Evolutionary conservation across 1,139 yeast genomes (phyloP).

Genomic region (Blastobotrys persicus): DNA sequence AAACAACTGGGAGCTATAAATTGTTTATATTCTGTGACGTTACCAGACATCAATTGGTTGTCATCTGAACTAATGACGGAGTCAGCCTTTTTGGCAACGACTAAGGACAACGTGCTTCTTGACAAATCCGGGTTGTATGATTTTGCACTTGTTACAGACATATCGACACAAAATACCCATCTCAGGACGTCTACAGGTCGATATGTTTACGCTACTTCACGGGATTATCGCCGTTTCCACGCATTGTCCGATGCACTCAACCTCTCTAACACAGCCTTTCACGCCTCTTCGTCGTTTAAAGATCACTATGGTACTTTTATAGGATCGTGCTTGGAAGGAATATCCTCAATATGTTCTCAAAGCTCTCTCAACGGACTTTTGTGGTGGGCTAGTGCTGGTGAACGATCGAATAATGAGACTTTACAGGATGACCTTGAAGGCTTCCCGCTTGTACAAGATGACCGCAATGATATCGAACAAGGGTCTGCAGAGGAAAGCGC

Average conservation of each 20-base stretch:
- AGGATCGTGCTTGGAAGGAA: conserved; percentile 12
- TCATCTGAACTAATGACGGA: conserved; percentile 14
- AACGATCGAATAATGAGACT: conserved; percentile 43
- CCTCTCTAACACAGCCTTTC: conserved; percentile 22
- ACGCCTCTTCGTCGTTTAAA: conserved; percentile 1
- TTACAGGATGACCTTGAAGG: conserved; percentile 34
- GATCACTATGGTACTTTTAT: conserved; percentile 11
- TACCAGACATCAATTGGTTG: conserved; percentile 47
- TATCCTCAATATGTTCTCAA: conserved; percentile 5
- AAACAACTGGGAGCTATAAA: conserved; percentile 13
- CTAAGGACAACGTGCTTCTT: conserved; percentile 68
- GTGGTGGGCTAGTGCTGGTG: conserved; percentile 89
- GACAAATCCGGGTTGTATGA: conserved; percentile 55
- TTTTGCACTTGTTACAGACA: conserved; percentile 31
- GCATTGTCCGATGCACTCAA: conserved; percentile 26
- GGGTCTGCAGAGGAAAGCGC: neutral
- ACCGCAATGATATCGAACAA: conserved; percentile 1
- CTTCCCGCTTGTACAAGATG: conserved; percentile 12
- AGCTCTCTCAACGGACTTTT: conserved; percentile 48
- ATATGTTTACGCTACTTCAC: conserved; percentile 25
- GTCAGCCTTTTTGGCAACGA: conserved; percentile 56
- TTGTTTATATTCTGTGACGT: conserved; percentile 54
- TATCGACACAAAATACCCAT: conserved; percentile 5
- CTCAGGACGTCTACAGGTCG: conserved; percentile 9
- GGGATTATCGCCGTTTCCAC: conserved; percentile 33